Base-by-base conservation (phyloP, 805 yeast species). In the Sugiyamaella mastotermitis region DNA sequence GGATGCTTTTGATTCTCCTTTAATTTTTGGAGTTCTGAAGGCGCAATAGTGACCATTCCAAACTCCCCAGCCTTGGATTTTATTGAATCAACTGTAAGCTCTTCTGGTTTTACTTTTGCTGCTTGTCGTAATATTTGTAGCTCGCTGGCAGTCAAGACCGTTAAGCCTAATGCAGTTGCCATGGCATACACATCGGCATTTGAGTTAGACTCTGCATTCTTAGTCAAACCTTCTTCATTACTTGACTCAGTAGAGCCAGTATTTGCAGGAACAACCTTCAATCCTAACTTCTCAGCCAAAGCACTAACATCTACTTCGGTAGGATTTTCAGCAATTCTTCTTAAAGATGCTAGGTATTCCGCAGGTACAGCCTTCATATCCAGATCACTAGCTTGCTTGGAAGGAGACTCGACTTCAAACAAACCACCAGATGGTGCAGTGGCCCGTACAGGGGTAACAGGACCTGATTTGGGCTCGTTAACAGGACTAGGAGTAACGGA, bases 261-360 rank as follows among this genome's bases (percentile, higher is more conserved):
- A 10, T 29, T 36, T 5, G 28, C 28, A 4, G 47, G 35, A 19
- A 44, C 42, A 4, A 42, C 41, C 19, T 33, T 40, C 19, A 54
- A 43, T n/a, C 51, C 56, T 1, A 46, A 39, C 36, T 47, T 47
- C 4, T 40, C 35, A 3, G 62, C 60, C 42, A 54, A 41, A 4
- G 30, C 31, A 4, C 33, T 42, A 3, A 60, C 40, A 37, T 59
- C 63, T 1, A 46, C 51, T 18, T 43, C 35, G 6, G 52, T 44
- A 4, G 64, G 65, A 14, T 36, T 30, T 43, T 60, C 64, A 6
- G 51, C 56, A 21, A 59, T 47, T 11, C 53, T 42, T 19, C 55
- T 48, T 35, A 59, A 38, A 1, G 54, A 45, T 5, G 54, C 50
- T n/a, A 58, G 44, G 26, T 58, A 58, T 7, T 47, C 51, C 0